These are phyloP conservation scores for Phaffia rhodozyma DNA, from an alignment of 1,284 basidiomycete species.

Conservation along the genomic window DNA sequence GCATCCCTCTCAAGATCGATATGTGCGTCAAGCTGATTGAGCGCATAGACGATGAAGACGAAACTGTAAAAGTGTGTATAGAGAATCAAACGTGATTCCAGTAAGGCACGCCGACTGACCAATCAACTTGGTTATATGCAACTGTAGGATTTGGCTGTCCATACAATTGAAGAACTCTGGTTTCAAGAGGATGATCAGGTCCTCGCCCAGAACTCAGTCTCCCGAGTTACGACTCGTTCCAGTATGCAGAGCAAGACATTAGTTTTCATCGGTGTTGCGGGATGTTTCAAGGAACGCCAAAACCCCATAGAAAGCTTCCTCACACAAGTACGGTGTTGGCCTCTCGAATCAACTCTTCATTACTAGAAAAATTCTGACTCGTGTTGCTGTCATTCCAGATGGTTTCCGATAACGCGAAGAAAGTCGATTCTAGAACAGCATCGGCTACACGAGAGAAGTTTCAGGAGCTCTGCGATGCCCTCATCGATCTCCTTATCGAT, in stretches of 20 bases:
- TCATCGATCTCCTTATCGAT: slow-evolving; percentile 80
- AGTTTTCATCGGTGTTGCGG: slow-evolving; percentile 73
- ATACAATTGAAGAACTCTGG: slow-evolving; percentile 80
- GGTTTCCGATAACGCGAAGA: slow-evolving; percentile 49
- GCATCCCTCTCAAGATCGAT: slow-evolving; percentile 54
- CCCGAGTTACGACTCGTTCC: neutral
- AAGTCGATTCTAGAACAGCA: slow-evolving; percentile 34
- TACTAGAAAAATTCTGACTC: neutral
- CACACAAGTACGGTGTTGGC: slow-evolving; percentile 40
- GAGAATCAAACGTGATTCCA: neutral
- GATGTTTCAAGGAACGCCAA: slow-evolving; percentile 66
- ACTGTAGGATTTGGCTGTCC: slow-evolving; percentile 63
- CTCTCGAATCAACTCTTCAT: neutral
- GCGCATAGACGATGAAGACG: slow-evolving; percentile 82
- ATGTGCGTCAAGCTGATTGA: slow-evolving; percentile 72
- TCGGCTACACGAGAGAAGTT: slow-evolving; percentile 50
- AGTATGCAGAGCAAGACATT: slow-evolving; percentile 43
- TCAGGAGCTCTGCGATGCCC: slow-evolving; percentile 60
- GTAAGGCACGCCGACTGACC: neutral
- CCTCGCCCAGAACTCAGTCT: slow-evolving; percentile 11
- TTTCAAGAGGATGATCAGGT: slow-evolving; percentile 41
- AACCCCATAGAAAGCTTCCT: slow-evolving; percentile 74
- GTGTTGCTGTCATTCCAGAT: slow-evolving; percentile 36
- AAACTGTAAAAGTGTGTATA: slow-evolving; percentile 54
- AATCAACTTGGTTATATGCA: neutral